Evolutionary conservation across 202 grass and related monocot species (phyloP).

Genomic region (Carex sylvatica): DNA sequence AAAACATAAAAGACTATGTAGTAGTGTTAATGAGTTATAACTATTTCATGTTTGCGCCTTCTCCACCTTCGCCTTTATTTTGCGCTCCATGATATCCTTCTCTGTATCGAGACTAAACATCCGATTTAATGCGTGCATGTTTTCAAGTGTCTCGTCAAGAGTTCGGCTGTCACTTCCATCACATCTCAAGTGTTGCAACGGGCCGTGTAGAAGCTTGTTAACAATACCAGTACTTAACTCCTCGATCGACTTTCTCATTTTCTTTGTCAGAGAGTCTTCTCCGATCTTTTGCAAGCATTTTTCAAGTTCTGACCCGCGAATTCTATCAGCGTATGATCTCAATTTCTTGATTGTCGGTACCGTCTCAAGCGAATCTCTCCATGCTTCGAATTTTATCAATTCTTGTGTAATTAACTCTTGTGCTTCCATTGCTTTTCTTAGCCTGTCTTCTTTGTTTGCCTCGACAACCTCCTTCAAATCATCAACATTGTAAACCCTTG

Average conservation of each 20-base stretch:
- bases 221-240: conserved; percentile 72
- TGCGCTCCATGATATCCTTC: conserved; percentile 69
- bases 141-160: conserved; percentile 66
- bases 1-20: not conserved
- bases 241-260: conserved; percentile 68
- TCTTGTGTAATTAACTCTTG: conserved; percentile 72
- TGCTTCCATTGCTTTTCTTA: conserved; percentile 74
- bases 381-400: conserved; percentile 62
- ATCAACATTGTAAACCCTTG: conserved; percentile 69
- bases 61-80: conserved; percentile 90
- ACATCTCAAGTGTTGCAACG: conserved; percentile 75
- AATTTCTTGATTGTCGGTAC: conserved; percentile 86
- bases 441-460: conserved; percentile 81
- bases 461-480: conserved; percentile 89
- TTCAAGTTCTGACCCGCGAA: conserved; percentile 66
- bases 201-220: conserved; percentile 82
- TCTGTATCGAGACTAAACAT: conserved; percentile 79
- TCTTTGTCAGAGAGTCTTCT: conserved; percentile 57
- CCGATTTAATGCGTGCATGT: conserved; percentile 78
- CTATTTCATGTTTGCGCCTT: conserved; percentile 59
- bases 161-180: conserved; percentile 73
- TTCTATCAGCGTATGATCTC: conserved; percentile 73
- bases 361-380: conserved; percentile 70
- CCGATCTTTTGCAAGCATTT: conserved; percentile 79
- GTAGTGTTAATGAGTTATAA: not conserved